Evolutionary conservation across 2,329 filamentous ascomycete genomes (phyloP).

Genomic region (Metarhizium brunneum): DNA sequence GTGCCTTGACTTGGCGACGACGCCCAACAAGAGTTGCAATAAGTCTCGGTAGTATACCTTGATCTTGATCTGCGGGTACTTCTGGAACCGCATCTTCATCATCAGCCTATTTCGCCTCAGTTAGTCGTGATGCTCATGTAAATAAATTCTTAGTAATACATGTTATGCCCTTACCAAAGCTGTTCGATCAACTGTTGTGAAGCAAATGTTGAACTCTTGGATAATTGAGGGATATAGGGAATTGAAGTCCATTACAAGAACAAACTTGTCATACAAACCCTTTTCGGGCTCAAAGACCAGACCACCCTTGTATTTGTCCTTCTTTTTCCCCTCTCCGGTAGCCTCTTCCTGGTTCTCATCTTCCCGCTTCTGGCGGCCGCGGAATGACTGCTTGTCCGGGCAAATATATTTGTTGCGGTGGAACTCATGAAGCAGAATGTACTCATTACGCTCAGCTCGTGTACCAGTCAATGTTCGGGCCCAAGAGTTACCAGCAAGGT

Average conservation of each 20-base stretch:
- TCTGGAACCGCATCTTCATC: slow-evolving; percentile 86
- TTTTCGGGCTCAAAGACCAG: slow-evolving; percentile 97
- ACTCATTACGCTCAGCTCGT: slow-evolving; percentile 94
- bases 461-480: slow-evolving; percentile 92
- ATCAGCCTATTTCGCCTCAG: slow-evolving; percentile 30
- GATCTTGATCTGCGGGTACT: slow-evolving; percentile 66
- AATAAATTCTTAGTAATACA: not conserved
- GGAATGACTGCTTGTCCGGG: slow-evolving; percentile 84
- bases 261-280: slow-evolving; percentile 94
- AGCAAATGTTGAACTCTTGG: slow-evolving; percentile 99
- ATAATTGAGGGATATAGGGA: slow-evolving; percentile 98
- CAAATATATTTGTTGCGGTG: slow-evolving; percentile 96
- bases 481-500: slow-evolving; percentile 97
- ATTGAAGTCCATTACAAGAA: slow-evolving; percentile 99
- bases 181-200: slow-evolving; percentile 85
- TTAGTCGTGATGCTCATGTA: slow-evolving; percentile 8
- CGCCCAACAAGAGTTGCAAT: slow-evolving; percentile 87
- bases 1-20: slow-evolving; percentile 82
- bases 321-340: slow-evolving; percentile 75
- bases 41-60: slow-evolving; percentile 80
- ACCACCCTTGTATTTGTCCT: slow-evolving; percentile 98
- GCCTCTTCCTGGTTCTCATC: slow-evolving; percentile 64
- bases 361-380: slow-evolving; percentile 61
- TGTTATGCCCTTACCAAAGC: slow-evolving; percentile 46
- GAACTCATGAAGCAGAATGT: slow-evolving; percentile 97